Evolutionary conservation across 1,284 basidiomycete genomes (phyloP), one percentile per base, ranked within the genome.

Genomic region (Violaceomyces palustris): DNA sequence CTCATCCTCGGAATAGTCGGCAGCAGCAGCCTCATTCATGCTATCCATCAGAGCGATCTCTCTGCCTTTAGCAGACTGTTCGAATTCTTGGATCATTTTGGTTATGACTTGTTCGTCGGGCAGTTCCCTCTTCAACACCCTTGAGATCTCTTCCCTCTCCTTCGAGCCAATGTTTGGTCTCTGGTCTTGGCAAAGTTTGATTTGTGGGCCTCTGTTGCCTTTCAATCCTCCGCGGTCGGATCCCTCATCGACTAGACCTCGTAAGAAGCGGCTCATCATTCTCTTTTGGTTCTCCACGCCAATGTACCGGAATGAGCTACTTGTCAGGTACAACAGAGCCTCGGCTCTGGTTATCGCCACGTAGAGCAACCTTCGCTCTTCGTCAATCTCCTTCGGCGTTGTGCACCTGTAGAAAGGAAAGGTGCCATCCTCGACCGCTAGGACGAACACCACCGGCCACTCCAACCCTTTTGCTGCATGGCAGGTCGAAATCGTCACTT

Each of bases 391-490:
- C 15, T 88, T 84, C 21, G 73, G 60, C 47, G 75, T 74, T 1
- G 62, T 68, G 24, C 83, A 80, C 7, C 85, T 81, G 67, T 83
- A 82, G 39, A 86, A 87, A 1, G 89, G 90, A 61, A 85, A 88
- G 0, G 81, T 84, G 0, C 84, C 86, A 34, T 82, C 74, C 67
- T 90, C 88, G 10, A 85, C 45, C 67, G 75, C 42, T 52, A 74
- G 28, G 68, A 88, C 75, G 55, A 88, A 83, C 1, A 88, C 85
- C 4, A 87, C 85, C 0, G 88, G 88, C 88, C 88, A 94, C 73
- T 94, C 89, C 6, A 93, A 78, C 0, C 89, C 89, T 74, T 94
- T 94, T 0, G 89, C 88, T 9, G 87, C 82, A 75, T 94, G 90
- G 38, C 87, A 88, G 1, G 89, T 93, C 0, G 85, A 81, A 32